These are phyloP conservation scores for Fusarium tricinctum DNA, from an alignment of 2,329 filamentous ascomycete species.

Conservation along the genomic window DNA sequence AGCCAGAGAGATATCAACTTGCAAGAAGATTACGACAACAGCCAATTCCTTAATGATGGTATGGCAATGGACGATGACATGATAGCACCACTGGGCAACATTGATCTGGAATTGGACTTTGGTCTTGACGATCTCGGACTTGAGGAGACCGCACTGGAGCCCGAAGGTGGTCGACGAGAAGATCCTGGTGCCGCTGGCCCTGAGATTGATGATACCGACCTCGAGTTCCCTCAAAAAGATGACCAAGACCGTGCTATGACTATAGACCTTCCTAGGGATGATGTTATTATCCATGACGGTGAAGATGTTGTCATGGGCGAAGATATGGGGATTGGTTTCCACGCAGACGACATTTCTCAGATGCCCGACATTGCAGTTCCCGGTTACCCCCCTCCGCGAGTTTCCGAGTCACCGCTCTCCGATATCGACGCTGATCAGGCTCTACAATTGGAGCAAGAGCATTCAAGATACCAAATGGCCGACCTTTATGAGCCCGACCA, in stretches of 20 bases:
- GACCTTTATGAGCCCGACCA: slow-evolving; percentile 74
- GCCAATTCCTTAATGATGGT: slow-evolving; percentile 82
- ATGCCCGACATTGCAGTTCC: slow-evolving; percentile 64
- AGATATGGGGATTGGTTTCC: slow-evolving; percentile 73
- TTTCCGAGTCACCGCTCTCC: slow-evolving; percentile 78
- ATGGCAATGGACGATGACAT: slow-evolving; percentile 71
- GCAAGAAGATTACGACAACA: slow-evolving; percentile 78
- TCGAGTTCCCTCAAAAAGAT: slow-evolving; percentile 68
- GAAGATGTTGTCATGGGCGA: slow-evolving; percentile 73
- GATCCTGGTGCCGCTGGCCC: slow-evolving; percentile 18
- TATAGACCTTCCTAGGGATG: slow-evolving; percentile 66
- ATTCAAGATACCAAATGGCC: slow-evolving; percentile 65
- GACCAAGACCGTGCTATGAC: slow-evolving; percentile 69
- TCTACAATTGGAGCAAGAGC: slow-evolving; percentile 71
- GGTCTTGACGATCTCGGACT: slow-evolving; percentile 80
- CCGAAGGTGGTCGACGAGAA: slow-evolving; percentile 93
- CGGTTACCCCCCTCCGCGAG: slow-evolving; percentile 69
- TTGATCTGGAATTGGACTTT: slow-evolving; percentile 81
- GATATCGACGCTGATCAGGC: slow-evolving; percentile 76
- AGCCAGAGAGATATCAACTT: slow-evolving; percentile 76
- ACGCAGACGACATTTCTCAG: slow-evolving; percentile 71
- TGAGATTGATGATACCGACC: slow-evolving; percentile 70
- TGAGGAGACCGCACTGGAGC: slow-evolving; percentile 69
- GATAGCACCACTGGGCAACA: slow-evolving; percentile 72
- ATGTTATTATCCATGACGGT: slow-evolving; percentile 72